A percentile compares a stretch with the other conserved stretches of the same genome.
These are phyloP conservation scores for Onygenales sp. DNA, from an alignment of 2,329 filamentous ascomycete genomes.

Conservation along the genomic window DNA sequence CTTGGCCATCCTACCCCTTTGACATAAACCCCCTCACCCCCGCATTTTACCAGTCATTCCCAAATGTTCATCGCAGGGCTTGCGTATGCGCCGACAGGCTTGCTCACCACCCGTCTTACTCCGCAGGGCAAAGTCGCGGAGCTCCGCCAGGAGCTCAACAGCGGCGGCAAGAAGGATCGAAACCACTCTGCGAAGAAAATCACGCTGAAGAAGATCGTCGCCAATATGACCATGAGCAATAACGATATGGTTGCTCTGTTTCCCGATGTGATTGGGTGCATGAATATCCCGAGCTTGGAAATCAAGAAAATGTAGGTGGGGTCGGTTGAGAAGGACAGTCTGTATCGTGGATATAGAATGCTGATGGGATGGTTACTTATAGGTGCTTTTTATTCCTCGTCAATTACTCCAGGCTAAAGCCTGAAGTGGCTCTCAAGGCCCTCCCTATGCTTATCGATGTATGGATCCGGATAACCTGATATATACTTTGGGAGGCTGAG, in stretches of 20 bases:
- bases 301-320: slow-evolving; percentile 91
- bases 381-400: slow-evolving; percentile 98
- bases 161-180: slow-evolving; percentile 96
- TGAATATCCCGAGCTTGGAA: slow-evolving; percentile 88
- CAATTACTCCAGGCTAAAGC: slow-evolving; percentile 91
- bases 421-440: slow-evolving; percentile 87
- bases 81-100: slow-evolving; percentile 22
- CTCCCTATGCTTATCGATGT: slow-evolving; percentile 78
- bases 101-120: slow-evolving; percentile 20
- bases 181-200: slow-evolving; percentile 93
- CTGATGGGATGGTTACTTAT: slow-evolving; percentile 5
- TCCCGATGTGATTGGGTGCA: slow-evolving; percentile 88
- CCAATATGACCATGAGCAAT: slow-evolving; percentile 99
- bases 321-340: background rate
- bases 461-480: slow-evolving; percentile 19
- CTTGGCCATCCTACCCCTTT: background rate
- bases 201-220: slow-evolving; percentile 97
- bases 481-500: background rate
- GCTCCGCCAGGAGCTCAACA: slow-evolving; percentile 86
- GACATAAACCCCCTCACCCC: background rate
- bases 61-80: slow-evolving; percentile 22
- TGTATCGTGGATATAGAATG: background rate
- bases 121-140: slow-evolving; percentile 97
- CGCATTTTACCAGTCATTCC: background rate
- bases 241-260: slow-evolving; percentile 99